Evolutionary conservation across 2,329 filamentous ascomycete genomes (phyloP).

Genomic region (Colletotrichum australisinense): DNA sequence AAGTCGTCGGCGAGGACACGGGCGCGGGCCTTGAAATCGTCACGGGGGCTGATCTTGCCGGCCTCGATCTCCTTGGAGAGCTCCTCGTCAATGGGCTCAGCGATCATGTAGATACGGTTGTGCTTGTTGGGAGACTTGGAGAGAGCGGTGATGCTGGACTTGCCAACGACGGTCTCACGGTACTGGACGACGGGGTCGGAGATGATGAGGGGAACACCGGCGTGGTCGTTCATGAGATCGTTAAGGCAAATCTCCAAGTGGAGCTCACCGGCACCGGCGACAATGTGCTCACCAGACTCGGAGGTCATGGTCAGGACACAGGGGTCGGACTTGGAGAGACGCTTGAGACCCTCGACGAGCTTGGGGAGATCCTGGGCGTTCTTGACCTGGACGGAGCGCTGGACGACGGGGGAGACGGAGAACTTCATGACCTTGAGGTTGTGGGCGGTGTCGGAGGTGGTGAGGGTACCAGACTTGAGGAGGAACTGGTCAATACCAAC

Average conservation of each 20-base stretch:
- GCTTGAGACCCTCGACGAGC: conserved; percentile 99
- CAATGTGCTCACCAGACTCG: conserved; percentile 97
- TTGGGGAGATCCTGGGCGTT: conserved; percentile 99
- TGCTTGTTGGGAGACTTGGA: conserved; percentile 99
- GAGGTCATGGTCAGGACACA: conserved; percentile 92
- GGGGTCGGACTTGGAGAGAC: conserved; percentile 99
- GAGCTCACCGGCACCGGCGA: conserved; percentile 98
- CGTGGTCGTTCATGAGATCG: conserved; percentile 99
- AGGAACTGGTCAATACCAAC: conserved; percentile 99
- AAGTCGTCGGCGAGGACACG: conserved; percentile 95
- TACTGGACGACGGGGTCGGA: conserved; percentile 98
- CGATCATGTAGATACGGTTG: conserved; percentile 99
- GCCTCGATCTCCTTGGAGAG: conserved; percentile 89
- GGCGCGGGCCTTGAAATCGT: conserved; percentile 99
- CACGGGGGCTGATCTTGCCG: conserved; percentile 93
- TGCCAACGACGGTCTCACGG: conserved; percentile 90
- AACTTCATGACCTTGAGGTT: conserved; percentile 99
- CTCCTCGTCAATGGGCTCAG: conserved; percentile 91
- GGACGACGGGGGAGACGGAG: conserved; percentile 99
- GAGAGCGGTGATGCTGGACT: conserved; percentile 94
- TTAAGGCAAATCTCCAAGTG: conserved; percentile 99
- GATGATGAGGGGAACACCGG: conserved; percentile 96
- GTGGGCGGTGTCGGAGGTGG: conserved; percentile 96
- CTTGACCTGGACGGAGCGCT: conserved; percentile 99
- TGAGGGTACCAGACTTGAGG: conserved; percentile 99